phyloP scores from a whole-genome alignment of 1,139 yeast genomes.

The Neolecta irregularis region DNA sequence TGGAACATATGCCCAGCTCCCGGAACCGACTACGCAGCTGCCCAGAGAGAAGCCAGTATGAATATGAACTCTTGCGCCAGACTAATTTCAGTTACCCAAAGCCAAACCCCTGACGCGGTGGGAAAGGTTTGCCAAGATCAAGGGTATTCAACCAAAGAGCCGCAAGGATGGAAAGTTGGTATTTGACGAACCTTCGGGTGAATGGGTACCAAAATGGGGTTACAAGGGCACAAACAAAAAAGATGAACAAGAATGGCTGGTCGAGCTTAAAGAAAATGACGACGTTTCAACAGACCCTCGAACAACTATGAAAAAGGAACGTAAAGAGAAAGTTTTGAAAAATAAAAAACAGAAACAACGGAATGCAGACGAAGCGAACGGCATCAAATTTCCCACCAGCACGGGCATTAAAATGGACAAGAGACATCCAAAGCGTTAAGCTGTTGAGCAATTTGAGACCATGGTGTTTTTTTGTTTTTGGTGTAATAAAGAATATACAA shows the following conservation, averaged over 20 bases:
- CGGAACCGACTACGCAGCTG: conserved; percentile 64
- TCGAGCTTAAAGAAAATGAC: conserved; percentile 66
- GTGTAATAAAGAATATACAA: too few relatives aligned
- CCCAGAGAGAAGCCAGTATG: conserved; percentile 79
- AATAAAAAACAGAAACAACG: conserved; percentile 8
- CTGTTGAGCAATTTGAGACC: too few relatives aligned
- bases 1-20: conserved; percentile 70
- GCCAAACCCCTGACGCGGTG: conserved; percentile 85
- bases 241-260: conserved; percentile 84
- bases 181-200: conserved; percentile 73
- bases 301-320: conserved; percentile 21
- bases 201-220: conserved; percentile 99
- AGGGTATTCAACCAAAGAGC: conserved; percentile 84
- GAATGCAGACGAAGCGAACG: too few relatives aligned
- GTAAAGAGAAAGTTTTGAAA: conserved; percentile 8
- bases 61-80: neutral
- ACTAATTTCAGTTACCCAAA: conserved; percentile 42
- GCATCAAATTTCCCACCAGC: too few relatives aligned
- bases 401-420: too few relatives aligned
- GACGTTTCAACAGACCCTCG: conserved; percentile 7
- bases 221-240: conserved; percentile 84
- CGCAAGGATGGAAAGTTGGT: conserved; percentile 73
- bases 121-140: conserved; percentile 91
- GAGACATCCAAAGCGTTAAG: too few relatives aligned
- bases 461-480: too few relatives aligned